phyloP scores from a whole-genome alignment of 2,329 filamentous ascomycete genomes.

The Aspergillus niger region DNA sequence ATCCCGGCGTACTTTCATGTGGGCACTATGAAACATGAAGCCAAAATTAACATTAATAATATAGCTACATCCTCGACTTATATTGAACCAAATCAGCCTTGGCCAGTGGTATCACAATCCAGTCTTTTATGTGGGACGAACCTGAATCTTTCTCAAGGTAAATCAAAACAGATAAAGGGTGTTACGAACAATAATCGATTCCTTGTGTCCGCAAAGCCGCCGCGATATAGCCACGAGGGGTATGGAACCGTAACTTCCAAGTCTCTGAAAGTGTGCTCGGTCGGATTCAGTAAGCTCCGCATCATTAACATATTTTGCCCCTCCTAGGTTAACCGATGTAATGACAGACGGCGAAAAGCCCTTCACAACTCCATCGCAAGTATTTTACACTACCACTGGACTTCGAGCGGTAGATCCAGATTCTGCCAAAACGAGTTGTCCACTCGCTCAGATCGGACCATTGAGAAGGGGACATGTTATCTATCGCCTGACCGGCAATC shows the following conservation, averaged over 20 bases:
- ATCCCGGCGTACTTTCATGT: not conserved
- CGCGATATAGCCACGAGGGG: not conserved
- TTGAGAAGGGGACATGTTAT: not conserved
- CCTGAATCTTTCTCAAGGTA: not conserved
- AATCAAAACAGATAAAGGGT: not conserved
- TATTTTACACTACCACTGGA: not conserved
- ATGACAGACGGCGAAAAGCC: not conserved
- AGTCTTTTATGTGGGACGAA: not conserved
- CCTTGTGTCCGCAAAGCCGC: not conserved
- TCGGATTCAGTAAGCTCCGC: not conserved
- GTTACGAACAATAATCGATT: not conserved
- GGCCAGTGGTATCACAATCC: not conserved
- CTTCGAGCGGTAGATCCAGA: not conserved
- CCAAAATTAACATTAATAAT: not conserved
- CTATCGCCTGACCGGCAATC: not conserved
- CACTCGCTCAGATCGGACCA: not conserved
- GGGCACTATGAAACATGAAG: not conserved
- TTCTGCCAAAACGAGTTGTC: not conserved
- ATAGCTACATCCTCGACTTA: not conserved
- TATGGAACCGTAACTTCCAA: not conserved
- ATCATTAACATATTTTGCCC: not conserved
- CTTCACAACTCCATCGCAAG: not conserved
- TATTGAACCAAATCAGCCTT: no score
- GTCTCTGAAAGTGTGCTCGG: not conserved
- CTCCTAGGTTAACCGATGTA: no score